A percentile compares a stretch with the other conserved stretches of the same genome.
These are phyloP conservation scores for Nyssa sinensis DNA, from an alignment of 148 eudicot species.

Conservation along the genomic window DNA sequence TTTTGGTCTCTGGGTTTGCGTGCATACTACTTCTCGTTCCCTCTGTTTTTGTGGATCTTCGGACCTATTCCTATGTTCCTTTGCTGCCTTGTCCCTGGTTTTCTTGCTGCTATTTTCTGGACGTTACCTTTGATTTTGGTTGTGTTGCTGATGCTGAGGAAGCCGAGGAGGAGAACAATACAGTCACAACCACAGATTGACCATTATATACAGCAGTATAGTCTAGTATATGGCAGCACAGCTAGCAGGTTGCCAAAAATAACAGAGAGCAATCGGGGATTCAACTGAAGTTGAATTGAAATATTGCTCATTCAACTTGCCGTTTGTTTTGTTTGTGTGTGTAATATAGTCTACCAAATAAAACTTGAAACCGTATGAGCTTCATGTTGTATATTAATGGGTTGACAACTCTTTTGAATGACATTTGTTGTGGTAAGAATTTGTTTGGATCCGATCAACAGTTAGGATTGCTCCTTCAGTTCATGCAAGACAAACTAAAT, in stretches of 20 bases:
- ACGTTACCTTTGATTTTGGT: constrained; percentile 39
- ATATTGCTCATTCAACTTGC: background rate
- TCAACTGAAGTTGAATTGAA: constrained; percentile 24
- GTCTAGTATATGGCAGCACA: too few relatives aligned
- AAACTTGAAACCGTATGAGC: too few relatives aligned
- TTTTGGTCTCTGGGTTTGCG: constrained; percentile 78
- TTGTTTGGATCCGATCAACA: too few relatives aligned
- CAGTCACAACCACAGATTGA: background rate
- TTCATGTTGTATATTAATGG: too few relatives aligned
- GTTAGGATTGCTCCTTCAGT: too few relatives aligned
- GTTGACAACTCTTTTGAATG: too few relatives aligned
- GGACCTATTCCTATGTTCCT: constrained; percentile 72
- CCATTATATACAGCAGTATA: too few relatives aligned
- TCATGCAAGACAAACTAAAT: too few relatives aligned
- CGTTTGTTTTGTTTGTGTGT: too few relatives aligned
- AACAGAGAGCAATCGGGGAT: constrained; percentile 7
- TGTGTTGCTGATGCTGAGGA: constrained; percentile 12
- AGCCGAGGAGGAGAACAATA: background rate
- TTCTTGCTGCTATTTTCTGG: constrained; percentile 58
- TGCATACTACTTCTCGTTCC: constrained; percentile 75
- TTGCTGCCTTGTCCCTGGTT: constrained; percentile 45
- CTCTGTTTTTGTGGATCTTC: constrained; percentile 69
- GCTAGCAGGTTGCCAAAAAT: too few relatives aligned
- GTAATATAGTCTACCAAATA: too few relatives aligned
- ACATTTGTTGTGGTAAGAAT: too few relatives aligned